These are phyloP conservation scores for Neofusicoccum ribis DNA, from an alignment of 2,329 filamentous ascomycete genomes.

Conservation along the genomic window DNA sequence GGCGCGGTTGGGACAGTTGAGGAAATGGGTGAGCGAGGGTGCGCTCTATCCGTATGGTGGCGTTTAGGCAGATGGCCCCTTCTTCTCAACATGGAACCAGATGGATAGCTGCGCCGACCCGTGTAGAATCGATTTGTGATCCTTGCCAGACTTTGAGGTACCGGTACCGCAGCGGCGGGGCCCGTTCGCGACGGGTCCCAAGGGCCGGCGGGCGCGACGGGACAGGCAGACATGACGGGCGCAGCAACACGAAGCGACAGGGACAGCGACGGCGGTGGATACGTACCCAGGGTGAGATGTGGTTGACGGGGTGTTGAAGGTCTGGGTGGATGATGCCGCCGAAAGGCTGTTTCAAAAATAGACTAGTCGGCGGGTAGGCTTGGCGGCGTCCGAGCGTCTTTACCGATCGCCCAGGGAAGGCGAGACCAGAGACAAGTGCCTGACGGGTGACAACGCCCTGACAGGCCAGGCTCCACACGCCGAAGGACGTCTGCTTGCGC, in stretches of 20 bases:
- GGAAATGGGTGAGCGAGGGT: not conserved
- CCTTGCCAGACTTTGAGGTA: not conserved
- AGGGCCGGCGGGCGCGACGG: not conserved
- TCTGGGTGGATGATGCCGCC: not conserved
- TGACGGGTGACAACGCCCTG: slow-evolving; percentile 14
- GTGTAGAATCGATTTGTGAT: too few relatives aligned
- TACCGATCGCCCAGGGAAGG: slow-evolving; percentile 16
- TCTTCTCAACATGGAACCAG: not conserved
- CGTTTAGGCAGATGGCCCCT: not conserved
- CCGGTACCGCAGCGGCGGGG: not conserved
- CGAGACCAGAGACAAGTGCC: slow-evolving; percentile 16
- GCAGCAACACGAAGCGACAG: not conserved
- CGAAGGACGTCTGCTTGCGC: not conserved
- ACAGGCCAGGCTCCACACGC: slow-evolving; percentile 13
- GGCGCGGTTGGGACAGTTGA: too few relatives aligned
- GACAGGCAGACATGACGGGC: not conserved
- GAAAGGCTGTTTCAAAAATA: slow-evolving; percentile 15
- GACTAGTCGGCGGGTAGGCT: slow-evolving; percentile 1
- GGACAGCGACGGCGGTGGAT: not conserved
- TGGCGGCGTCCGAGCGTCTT: slow-evolving; percentile 11
- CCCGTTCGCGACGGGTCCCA: not conserved
- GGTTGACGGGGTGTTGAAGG: not conserved
- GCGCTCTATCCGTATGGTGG: not conserved
- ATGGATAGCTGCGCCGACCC: too few relatives aligned
- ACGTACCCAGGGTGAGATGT: slow-evolving; percentile 11